Evolutionary conservation across 2,329 filamentous ascomycete genomes (phyloP).

Genomic region (Niveomyces coronatus): DNA sequence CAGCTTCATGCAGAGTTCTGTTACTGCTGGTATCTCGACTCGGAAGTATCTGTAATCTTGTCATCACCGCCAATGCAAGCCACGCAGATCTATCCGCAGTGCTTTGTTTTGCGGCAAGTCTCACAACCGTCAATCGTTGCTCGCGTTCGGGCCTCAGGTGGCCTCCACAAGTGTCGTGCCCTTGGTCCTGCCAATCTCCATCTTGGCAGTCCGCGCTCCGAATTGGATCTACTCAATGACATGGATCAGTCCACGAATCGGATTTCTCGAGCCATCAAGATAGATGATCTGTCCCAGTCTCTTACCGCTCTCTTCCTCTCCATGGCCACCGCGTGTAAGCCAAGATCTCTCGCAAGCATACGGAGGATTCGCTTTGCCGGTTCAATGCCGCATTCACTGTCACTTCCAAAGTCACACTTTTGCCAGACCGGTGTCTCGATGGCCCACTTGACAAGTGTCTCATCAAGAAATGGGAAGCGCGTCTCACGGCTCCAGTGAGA

Average conservation of each 20-base stretch:
- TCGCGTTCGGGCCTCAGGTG: neutral
- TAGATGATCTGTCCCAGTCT: slow-evolving; percentile 10
- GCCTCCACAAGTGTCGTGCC: slow-evolving; percentile 50
- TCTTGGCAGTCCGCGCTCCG: slow-evolving; percentile 72
- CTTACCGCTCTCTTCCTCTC: slow-evolving; percentile 88
- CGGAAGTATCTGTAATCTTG: slow-evolving; percentile 63
- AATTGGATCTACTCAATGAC: slow-evolving; percentile 74
- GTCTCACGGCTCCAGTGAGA: slow-evolving; percentile 83
- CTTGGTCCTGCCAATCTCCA: slow-evolving; percentile 59
- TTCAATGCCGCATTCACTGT: slow-evolving; percentile 42
- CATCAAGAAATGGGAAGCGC: slow-evolving; percentile 84
- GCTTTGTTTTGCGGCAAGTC: too few relatives aligned
- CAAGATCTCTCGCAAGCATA: slow-evolving; percentile 63
- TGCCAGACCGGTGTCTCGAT: slow-evolving; percentile 64
- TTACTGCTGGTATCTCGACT: slow-evolving; percentile 39
- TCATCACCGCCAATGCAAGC: slow-evolving; percentile 50
- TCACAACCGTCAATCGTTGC: too few relatives aligned
- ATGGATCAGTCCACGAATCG: too few relatives aligned
- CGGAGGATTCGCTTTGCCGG: slow-evolving; percentile 74
- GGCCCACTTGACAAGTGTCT: slow-evolving; percentile 73
- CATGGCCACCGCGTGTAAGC: slow-evolving; percentile 58
- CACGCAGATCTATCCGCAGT: neutral
- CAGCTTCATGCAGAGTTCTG: slow-evolving; percentile 8
- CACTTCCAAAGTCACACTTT: slow-evolving; percentile 76
- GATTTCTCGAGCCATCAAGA: neutral